Conservation (phyloP, 257 asterid genomes). For the Striga asiatica region DNA sequence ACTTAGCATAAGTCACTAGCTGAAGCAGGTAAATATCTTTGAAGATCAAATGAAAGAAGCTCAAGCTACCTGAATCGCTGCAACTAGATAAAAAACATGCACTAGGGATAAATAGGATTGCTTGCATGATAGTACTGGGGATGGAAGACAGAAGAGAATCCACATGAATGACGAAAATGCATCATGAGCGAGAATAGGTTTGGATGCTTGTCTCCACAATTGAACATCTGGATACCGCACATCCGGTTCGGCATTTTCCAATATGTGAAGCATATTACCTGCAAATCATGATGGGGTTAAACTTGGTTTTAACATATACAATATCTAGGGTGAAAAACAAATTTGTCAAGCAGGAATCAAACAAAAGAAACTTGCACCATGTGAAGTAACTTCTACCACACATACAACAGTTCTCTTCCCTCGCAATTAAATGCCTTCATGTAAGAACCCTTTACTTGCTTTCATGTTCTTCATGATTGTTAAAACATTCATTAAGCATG, state of each 20-base stretch:
- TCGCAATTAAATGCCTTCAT: not conserved
- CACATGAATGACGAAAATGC: constrained; percentile 94
- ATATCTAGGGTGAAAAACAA: constrained; percentile 4
- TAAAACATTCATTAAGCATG: constrained; percentile 2
- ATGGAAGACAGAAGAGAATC: constrained; percentile 87
- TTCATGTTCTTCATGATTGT: constrained; percentile 10
- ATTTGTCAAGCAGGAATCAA: not conserved
- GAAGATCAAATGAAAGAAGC: constrained; percentile 9
- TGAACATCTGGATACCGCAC: constrained; percentile 54
- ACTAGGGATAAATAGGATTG: constrained; percentile 71
- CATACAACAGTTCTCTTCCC: no score
- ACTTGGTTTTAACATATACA: not conserved
- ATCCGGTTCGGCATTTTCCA: constrained; percentile 48
- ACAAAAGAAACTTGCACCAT: not conserved
- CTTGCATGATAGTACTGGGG: constrained; percentile 62
- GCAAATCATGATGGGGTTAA: constrained; percentile 21
- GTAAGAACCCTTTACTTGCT: not conserved
- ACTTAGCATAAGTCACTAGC: constrained; percentile 5
- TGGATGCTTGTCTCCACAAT: constrained; percentile 68
- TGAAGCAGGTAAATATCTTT: constrained; percentile 7
- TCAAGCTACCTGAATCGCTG: constrained; percentile 38
- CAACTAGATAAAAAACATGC: constrained; percentile 54
- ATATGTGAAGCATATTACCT: constrained; percentile 57
- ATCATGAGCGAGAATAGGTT: constrained; percentile 71
- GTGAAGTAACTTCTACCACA: not conserved